A percentile compares a stretch with the other conserved stretches of the same genome.
Conservation (phyloP, 2,329 filamentous ascomycete species). For the Westerdykella ornata region DNA sequence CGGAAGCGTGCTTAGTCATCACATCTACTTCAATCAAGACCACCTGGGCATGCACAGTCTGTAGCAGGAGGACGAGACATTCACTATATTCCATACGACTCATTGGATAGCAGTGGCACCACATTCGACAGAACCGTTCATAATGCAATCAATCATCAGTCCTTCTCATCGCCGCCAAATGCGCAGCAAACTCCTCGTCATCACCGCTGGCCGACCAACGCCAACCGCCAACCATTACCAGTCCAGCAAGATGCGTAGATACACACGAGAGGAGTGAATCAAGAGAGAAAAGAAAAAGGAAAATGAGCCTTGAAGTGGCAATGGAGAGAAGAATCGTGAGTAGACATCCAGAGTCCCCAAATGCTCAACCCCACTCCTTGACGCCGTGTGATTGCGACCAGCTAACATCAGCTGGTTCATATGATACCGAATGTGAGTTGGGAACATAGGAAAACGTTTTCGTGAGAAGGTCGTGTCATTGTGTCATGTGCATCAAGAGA, state of each 20-base stretch:
- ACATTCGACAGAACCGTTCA: background rate
- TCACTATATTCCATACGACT: no score
- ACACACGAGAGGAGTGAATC: no score
- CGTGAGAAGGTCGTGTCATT: background rate
- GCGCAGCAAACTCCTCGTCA: no score
- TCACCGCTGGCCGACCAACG: no score
- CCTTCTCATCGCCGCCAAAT: background rate
- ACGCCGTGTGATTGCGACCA: slow-evolving; percentile 2
- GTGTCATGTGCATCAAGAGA: slow-evolving; percentile 1
- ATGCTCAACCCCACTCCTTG: slow-evolving; percentile 3
- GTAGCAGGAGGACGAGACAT: no score
- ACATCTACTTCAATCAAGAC: no score
- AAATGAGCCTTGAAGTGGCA: slow-evolving; percentile 1
- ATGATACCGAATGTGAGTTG: background rate
- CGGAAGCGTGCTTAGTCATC: no score
- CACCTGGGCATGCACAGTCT: no score
- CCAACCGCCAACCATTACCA: slow-evolving; percentile 1
- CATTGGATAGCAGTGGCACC: no score
- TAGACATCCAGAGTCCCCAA: slow-evolving; percentile 4
- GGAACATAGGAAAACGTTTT: background rate
- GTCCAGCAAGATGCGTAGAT: background rate
- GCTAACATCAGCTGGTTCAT: background rate
- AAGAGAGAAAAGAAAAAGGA: slow-evolving; percentile 1
- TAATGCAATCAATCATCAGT: background rate
- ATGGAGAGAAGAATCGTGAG: slow-evolving; percentile 3